Evolutionary conservation across 192 early-diverging fungal genomes (phyloP).

Genomic region (Podila horticola): DNA sequence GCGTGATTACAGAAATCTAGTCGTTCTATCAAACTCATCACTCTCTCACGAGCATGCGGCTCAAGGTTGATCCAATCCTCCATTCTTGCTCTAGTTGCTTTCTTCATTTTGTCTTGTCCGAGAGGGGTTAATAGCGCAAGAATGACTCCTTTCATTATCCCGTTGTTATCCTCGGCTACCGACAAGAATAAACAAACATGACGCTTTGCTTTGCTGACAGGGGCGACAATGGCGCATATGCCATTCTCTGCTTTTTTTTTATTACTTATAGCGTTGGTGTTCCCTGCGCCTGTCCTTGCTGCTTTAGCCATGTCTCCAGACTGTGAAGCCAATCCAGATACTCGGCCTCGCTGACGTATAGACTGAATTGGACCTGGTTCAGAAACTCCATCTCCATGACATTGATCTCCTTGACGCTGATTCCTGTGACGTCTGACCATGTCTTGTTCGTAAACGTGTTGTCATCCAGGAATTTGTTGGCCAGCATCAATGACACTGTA

Average conservation of each 20-base stretch:
- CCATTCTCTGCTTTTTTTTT: not conserved
- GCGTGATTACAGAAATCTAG: not conserved
- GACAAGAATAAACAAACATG: not conserved
- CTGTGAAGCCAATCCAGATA: constrained; percentile 77
- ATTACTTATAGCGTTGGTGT: constrained; percentile 5
- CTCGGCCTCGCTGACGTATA: constrained; percentile 74
- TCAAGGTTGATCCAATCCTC: too few species aligned
- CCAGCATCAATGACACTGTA: constrained; percentile 85
- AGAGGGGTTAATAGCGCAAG: too few species aligned
- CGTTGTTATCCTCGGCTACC: too few species aligned
- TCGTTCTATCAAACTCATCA: too few species aligned
- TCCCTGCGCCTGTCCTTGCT: constrained; percentile 21
- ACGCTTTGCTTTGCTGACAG: not conserved
- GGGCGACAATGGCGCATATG: not conserved
- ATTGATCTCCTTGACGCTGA: constrained; percentile 82
- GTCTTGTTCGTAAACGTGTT: constrained; percentile 92
- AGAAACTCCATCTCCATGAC: constrained; percentile 92
- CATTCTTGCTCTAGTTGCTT: too few species aligned
- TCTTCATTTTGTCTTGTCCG: too few species aligned
- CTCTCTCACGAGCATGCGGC: too few species aligned
- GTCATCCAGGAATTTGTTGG: constrained; percentile 89
- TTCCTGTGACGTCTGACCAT: constrained; percentile 87
- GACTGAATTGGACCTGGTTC: constrained; percentile 76
- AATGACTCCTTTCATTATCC: too few species aligned
- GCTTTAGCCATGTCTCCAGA: constrained; percentile 51